Percentiles rank a stretch among this genome's conserved stretches.
These are phyloP conservation scores for Phlegmacium glaucopus DNA, from an alignment of 768 basidiomycete species.

Conservation along the genomic window DNA sequence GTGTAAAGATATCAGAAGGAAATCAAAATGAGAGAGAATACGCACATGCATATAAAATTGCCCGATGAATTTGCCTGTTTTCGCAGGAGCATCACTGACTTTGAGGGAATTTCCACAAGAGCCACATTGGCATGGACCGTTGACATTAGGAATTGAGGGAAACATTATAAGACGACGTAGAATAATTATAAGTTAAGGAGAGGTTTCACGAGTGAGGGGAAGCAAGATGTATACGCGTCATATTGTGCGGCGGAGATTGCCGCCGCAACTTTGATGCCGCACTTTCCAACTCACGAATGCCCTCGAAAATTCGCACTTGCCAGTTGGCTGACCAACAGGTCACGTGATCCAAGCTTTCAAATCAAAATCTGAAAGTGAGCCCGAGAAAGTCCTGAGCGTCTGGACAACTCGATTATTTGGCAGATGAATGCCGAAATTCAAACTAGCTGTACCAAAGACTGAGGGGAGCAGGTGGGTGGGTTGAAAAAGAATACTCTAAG, in stretches of 20 bases:
- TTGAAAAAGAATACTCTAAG: too few relatives aligned
- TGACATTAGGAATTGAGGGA: not conserved
- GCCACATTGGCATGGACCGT: not conserved
- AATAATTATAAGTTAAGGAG: not conserved
- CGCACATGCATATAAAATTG: conserved; percentile 3
- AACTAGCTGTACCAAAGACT: too few relatives aligned
- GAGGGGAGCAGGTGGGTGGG: too few relatives aligned
- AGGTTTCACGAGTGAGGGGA: not conserved
- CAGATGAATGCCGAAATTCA: too few relatives aligned
- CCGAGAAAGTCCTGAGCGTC: too few relatives aligned
- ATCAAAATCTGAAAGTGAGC: too few relatives aligned
- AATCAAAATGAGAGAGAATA: not conserved
- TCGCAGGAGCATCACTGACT: not conserved
- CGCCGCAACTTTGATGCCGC: not conserved
- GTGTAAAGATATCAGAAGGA: not conserved
- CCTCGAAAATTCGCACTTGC: too few relatives aligned
- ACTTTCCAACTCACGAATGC: not conserved
- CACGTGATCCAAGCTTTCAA: too few relatives aligned
- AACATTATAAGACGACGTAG: not conserved
- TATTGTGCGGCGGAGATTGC: not conserved
- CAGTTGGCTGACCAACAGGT: too few relatives aligned
- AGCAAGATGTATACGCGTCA: not conserved
- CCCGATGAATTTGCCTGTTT: conserved; percentile 5
- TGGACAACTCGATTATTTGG: too few relatives aligned
- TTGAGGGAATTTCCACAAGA: not conserved